A percentile compares a stretch with the other conserved stretches of the same genome.
Conservation (phyloP, 768 basidiomycete species). For the Tephrocybe sp. region DNA sequence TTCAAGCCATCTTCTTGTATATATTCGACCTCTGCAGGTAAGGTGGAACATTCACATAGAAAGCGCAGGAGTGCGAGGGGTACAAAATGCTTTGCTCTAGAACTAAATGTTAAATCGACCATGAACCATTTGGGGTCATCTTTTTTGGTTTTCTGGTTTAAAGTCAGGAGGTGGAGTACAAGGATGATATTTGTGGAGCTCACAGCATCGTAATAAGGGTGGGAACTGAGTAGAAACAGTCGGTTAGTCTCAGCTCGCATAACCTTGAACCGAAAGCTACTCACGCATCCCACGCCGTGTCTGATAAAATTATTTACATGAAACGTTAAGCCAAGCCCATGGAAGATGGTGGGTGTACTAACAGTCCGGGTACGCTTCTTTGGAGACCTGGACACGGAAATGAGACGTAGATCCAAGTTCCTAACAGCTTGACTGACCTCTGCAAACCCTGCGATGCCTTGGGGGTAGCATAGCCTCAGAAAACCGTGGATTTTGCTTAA, state of each 20-base stretch:
- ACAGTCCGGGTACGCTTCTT: slow-evolving; percentile 91
- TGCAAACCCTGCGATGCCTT: slow-evolving; percentile 77
- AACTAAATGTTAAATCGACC: slow-evolving; percentile 74
- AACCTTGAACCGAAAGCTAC: slow-evolving; percentile 22
- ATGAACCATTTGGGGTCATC: slow-evolving; percentile 88
- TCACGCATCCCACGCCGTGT: slow-evolving; percentile 88
- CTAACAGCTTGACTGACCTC: slow-evolving; percentile 43
- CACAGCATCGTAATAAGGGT: slow-evolving; percentile 82
- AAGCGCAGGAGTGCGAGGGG: slow-evolving; percentile 72
- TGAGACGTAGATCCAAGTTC: slow-evolving; percentile 6
- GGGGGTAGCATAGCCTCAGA: neutral
- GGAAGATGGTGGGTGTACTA: slow-evolving; percentile 25
- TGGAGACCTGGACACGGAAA: slow-evolving; percentile 52
- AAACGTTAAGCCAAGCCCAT: slow-evolving; percentile 1
- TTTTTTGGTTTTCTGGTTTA: slow-evolving; percentile 68
- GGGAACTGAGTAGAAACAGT: slow-evolving; percentile 32
- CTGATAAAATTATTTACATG: slow-evolving; percentile 39
- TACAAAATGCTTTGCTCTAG: slow-evolving; percentile 69
- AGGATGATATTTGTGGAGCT: slow-evolving; percentile 18
- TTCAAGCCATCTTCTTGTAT: slow-evolving; percentile 58
- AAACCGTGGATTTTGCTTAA: neutral
- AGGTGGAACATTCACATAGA: slow-evolving; percentile 43
- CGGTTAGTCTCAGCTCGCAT: slow-evolving; percentile 8
- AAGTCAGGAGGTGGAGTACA: neutral
- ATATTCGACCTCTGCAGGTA: slow-evolving; percentile 61